Evolutionary conservation across 139 green algal genomes (phyloP), one percentile per base, ranked within the genome.

Genomic region (Zygnema cylindricum): DNA sequence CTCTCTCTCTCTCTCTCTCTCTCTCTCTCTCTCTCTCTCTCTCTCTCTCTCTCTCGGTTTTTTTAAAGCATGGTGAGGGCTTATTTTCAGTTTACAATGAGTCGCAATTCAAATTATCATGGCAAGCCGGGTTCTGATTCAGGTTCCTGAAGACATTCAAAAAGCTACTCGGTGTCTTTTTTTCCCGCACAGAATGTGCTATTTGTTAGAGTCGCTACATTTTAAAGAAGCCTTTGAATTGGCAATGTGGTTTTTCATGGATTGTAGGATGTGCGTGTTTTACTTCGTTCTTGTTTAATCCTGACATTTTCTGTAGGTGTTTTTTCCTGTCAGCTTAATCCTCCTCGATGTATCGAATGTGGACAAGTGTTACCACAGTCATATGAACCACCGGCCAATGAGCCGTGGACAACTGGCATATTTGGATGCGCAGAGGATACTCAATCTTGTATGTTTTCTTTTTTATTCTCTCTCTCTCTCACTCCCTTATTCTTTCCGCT

Each of bases 371-470:
- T 87, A 30, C 82, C 82, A 7, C 82, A 82, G 43, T 25, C 55
- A n/a, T 87, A 87, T n/a, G 42, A 87, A 71, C 55, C 82, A 0
- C 82, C 82, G n/a, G 38, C 43, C 7, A 82, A 87, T 54, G 82
- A 87, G 82, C 82, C 82, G 2, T 87, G 82, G 82, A 82, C 55
- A 39, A 87, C 82, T n/a, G 82, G 82, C 82, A 87, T 87, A 0
- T 87, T 87, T n/a, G 82, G n/a, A 16, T 87, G 82, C 43, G 43
- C 49, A 42, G 49, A 87, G 40, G 82, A 87, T 84, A 43, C 36
- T 25, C 25, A n/a, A 69, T 82, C 54, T 55, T 87, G 82, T 87
- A 86, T 23, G 78, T 86, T 79, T 79, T 63, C 30, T 25, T 73
- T 35, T 25, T n/a, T n/a, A n/a, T n/a, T n/a, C n/a, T n/a, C n/a